Evolutionary conservation across 257 asterid species (phyloP).

Genomic region (Jaltomata sinuosa): DNA sequence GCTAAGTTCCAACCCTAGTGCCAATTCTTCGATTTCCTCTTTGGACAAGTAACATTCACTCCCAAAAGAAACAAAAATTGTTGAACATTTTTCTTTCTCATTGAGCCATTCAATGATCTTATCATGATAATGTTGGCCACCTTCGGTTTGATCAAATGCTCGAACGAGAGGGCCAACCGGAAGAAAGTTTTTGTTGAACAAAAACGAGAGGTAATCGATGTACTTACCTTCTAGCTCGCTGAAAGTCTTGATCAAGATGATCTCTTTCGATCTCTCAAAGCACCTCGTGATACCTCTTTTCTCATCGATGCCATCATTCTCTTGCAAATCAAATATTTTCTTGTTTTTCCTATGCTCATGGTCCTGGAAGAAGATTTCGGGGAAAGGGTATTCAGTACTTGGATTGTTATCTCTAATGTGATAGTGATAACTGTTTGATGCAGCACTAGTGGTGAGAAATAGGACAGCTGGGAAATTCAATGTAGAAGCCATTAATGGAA

Average conservation of each 20-base stretch:
- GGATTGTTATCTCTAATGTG: not conserved
- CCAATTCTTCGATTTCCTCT: constrained; percentile 39
- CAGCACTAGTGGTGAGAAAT: constrained; percentile 35
- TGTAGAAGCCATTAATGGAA: constrained; percentile 28
- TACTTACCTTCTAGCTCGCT: constrained; percentile 51
- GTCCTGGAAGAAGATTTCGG: constrained; percentile 16
- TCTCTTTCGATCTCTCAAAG: constrained; percentile 18
- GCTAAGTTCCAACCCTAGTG: constrained; percentile 50
- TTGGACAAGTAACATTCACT: constrained; percentile 46
- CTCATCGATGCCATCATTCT: constrained; percentile 6
- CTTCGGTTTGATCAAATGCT: not conserved
- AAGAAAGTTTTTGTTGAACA: constrained; percentile 26
- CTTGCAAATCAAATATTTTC: not conserved
- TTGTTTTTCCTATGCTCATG: constrained; percentile 9
- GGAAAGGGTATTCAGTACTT: constrained; percentile 35
- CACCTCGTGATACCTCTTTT: constrained; percentile 9
- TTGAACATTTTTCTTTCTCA: constrained; percentile 25
- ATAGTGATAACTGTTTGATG: constrained; percentile 10
- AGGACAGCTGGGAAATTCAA: constrained; percentile 36
- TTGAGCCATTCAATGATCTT: constrained; percentile 41
- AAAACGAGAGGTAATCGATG: constrained; percentile 16
- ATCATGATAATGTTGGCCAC: not conserved
- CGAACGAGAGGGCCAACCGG: constrained; percentile 48
- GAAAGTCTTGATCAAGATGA: constrained; percentile 37
- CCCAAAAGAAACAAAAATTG: constrained; percentile 54